Base-by-base conservation (phyloP, 306 rosid genomes). In the Arachis hypogaea region DNA sequence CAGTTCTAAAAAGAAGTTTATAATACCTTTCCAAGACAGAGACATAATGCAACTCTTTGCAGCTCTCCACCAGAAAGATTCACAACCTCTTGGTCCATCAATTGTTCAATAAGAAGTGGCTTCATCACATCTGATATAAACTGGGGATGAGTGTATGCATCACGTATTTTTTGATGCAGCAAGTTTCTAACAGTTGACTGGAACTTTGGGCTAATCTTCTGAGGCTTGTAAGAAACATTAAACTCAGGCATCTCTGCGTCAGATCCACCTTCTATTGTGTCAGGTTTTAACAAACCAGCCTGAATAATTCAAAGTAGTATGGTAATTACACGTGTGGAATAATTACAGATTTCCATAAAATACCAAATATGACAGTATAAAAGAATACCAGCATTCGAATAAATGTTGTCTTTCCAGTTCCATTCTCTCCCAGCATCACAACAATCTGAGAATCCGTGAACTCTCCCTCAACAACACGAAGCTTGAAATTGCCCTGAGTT, bases 21-120 rank as follows among this genome's bases (percentile, higher is more conserved):
- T 56, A 77, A 59, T 86, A 94, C 99, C 99, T 92, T 95, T 68
- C 99, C 99, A 12, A 95, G 99, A 81, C 99, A 95, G 6, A 92
- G 85, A 79, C 97, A 90, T 59, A 95, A 80, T 28, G 99, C 98
- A 77, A 95, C 98, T 88, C 99, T 87, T 78, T 95, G 99, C 85
- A 95, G 77, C 90, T 95, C 99, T 84, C 99, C 99, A 75, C 99
- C 98, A 71, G 99, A 92, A 73, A 95, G 98, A 90, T 92, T 95
- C 73, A 86, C 84, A 66, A 95, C 98, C 83, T 95, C 98, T 81
- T 90, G 97, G 75, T 95, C 99, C 99, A 95, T 95, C 60, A 95
- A 81, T 64, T 95, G 98, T 76, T 95, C 99, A 5, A 95, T 95
- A 68, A 95, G 96, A 74, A 95, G 97, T 69, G 99, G 99, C 81